Base-by-base conservation (phyloP, 1,284 basidiomycete species). In the Dichomitus squalens region DNA sequence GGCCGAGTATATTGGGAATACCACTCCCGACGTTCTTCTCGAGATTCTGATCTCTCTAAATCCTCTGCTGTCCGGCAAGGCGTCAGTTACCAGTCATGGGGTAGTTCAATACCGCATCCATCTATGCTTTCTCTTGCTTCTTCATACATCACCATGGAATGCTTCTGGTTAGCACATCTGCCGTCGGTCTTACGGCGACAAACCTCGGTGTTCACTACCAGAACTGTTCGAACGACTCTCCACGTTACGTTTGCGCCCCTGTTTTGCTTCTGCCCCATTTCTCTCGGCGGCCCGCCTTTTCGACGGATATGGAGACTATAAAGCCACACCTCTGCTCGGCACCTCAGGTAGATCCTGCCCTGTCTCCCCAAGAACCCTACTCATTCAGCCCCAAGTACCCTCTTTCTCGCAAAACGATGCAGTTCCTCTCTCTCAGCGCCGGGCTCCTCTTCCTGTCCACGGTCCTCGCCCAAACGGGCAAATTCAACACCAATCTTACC, bases 401-500 rank as follows among this genome's bases (percentile, higher is more conserved):
- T 23, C 21, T 23, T 14, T 8, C 41, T 14, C 16, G 25, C 5
- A 44, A 29, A 14, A 27, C 16, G 21, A 44, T 44, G 41, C 23
- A 3, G 41, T 46, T 31, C 49, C 12, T 29, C 49, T 6, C 20
- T 27, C 16, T 31, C 27, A 27, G 21, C 12, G 49, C 49, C 16
- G 38, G 27, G 8, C 3, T 35, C 4, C 27, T 50, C 27, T 18
- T n/a, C 46, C 16, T 59, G 44, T 63, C 66, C 18, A 55, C 61
- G 49, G 64, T 64, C 7, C 58, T 64, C 20, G 48, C 49, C 1
- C 64, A 64, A 39, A 8, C 40, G 5, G 39, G 70, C 47, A 40
- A 41, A 16, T 44, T 36, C 25, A 70, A 69, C 34, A 73, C 80
- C 49, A 60, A 60, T n/a, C 66, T 79, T 23, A 72, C 75, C 14